Evolutionary conservation across 2,329 filamentous ascomycete species (phyloP), one percentile per base, ranked within the genome.

Genomic region (Colletotrichum cereale): DNA sequence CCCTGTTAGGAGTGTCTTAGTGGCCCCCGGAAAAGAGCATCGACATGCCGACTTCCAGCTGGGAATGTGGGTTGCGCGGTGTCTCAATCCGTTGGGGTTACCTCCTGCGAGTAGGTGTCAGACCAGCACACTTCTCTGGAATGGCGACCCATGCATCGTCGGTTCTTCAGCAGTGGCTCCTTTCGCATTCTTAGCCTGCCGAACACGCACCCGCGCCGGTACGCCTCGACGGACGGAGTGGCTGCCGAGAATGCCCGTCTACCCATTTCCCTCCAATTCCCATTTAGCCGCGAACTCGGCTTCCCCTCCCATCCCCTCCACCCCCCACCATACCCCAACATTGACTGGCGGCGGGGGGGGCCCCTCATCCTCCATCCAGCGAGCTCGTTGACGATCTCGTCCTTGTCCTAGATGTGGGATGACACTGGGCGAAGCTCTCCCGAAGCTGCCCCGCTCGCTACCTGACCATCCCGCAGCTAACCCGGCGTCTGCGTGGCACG

Each of bases 261-360:
- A 29, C 44, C 40, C 21, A 55, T 67, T 60, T 53, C 48, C 63
- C 34, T 52, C 40, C 21, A 55, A 57, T 61, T 66, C 50, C 42
- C 58, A 71, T 71, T 71, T 71, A 71, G 68, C 68, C 68, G 68
- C 65, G 44, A 68, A 68, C 36, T 38, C 10, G 14, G 11, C 2
- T n/a, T 44, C 67, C 64, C 57, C 67, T 56, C 64, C 55, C n/a
- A n/a, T n/a, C 62, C 42, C 21, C 40, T 62, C 52, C 64, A 53
- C 64, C 65, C 63, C 67, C 65, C 31, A 68, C 69, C 36, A 31
- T 58, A 68, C 52, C 52, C 65, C 68, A 47, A 57, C 50, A 47
- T 67, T 29, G 34, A 44, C 44, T 36, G 26, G 55, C 52, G 48
- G 31, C 44, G 38, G 21, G 6, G 10, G 36, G 52, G 36, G 16